Evolutionary conservation across 768 basidiomycete species (phyloP).

Genomic region (Lyophyllum atratum): DNA sequence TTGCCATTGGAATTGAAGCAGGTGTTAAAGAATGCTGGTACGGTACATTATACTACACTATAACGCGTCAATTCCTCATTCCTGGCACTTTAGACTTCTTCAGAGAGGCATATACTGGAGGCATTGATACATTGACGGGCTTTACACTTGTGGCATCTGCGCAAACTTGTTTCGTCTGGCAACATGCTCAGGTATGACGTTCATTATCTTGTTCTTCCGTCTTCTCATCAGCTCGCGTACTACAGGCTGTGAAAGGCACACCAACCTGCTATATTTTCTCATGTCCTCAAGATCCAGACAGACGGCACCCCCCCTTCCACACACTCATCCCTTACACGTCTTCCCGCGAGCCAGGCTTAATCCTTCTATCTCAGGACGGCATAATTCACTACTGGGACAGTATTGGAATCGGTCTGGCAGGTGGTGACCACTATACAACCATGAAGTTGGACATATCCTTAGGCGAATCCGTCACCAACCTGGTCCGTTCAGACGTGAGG

Average conservation of each 20-base stretch:
- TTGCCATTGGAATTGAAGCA: conserved; percentile 77
- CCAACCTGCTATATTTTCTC: conserved; percentile 85
- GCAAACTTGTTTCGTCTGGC: conserved; percentile 83
- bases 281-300: conserved; percentile 53
- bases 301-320: conserved; percentile 48
- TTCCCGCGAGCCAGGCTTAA: conserved; percentile 83
- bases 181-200: conserved; percentile 63
- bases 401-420: conserved; percentile 80
- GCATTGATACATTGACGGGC: conserved; percentile 70
- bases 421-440: conserved; percentile 66
- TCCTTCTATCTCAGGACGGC: conserved; percentile 73
- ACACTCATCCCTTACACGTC: conserved; percentile 68
- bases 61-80: conserved; percentile 2
- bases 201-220: background rate
- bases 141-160: conserved; percentile 73
- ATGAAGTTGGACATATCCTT: conserved; percentile 47
- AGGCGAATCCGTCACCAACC: conserved; percentile 64
- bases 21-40: conserved; percentile 67
- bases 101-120: conserved; percentile 66
- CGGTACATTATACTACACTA: conserved; percentile 1
- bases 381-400: conserved; percentile 87
- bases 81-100: conserved; percentile 55
- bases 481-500: conserved; percentile 68
- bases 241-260: conserved; percentile 62
- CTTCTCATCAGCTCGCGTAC: conserved; percentile 1